Conservation (phyloP, 2,329 filamentous ascomycete species). For the Phialophora tarda region DNA sequence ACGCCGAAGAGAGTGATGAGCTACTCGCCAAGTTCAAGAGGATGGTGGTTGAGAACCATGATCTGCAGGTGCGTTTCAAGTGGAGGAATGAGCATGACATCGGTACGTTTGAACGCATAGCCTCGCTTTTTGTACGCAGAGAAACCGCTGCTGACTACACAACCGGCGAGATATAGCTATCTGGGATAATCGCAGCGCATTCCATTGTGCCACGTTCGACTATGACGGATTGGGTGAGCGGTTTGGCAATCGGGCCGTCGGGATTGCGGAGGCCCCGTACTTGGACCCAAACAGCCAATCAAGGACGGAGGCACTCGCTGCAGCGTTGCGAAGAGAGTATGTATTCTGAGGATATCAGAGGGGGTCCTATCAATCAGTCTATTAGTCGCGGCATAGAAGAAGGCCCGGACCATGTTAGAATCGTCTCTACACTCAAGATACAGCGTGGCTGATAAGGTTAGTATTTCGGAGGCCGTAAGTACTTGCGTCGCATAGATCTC, state of each 20-base stretch:
- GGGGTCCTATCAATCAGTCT: too few relatives aligned
- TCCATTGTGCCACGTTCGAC: conserved; percentile 44
- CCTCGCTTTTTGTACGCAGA: neutral
- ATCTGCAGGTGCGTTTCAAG: conserved; percentile 56
- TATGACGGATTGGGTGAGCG: conserved; percentile 43
- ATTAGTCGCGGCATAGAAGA: too few relatives aligned
- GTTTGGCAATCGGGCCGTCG: conserved; percentile 43
- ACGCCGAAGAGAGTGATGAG: conserved; percentile 50
- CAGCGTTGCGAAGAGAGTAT: neutral
- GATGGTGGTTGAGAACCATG: conserved; percentile 56
- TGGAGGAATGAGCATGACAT: conserved; percentile 58
- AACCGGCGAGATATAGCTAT: conserved; percentile 36
- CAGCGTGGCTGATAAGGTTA: too few relatives aligned
- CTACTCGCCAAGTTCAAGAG: conserved; percentile 52
- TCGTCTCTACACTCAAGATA: too few relatives aligned
- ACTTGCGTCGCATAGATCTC: too few relatives aligned
- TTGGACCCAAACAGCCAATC: conserved; percentile 44
- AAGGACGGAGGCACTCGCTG: conserved; percentile 30
- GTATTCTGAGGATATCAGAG: too few relatives aligned
- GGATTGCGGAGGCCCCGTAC: conserved; percentile 46
- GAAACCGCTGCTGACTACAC: neutral
- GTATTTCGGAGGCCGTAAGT: too few relatives aligned
- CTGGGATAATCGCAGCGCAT: conserved; percentile 46
- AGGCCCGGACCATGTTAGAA: too few relatives aligned
- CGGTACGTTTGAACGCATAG: conserved; percentile 40